These are phyloP conservation scores for Lumnitzera racemosa DNA, from an alignment of 345 rosid genomes.

Conservation along the genomic window DNA sequence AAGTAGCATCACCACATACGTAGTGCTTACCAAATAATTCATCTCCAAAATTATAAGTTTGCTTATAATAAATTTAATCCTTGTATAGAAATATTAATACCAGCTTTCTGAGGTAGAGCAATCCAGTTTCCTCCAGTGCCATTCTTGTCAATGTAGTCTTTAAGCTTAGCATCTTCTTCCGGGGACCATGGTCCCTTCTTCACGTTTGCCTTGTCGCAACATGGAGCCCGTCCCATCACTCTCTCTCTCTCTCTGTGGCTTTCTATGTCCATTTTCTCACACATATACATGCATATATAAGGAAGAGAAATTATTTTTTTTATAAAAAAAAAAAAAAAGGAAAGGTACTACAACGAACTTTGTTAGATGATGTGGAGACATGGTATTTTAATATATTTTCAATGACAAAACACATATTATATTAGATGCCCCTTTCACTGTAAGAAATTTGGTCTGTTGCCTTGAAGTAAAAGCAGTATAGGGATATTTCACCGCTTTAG, in stretches of 20 bases:
- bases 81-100: conserved; percentile 21
- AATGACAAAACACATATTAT: too few relatives aligned
- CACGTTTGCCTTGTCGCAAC: conserved; percentile 93
- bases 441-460: too few relatives aligned
- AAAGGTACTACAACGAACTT: too few relatives aligned
- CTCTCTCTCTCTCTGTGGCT: conserved; percentile 11
- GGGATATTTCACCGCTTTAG: too few relatives aligned
- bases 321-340: not conserved
- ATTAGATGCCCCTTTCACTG: too few relatives aligned
- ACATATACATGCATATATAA: not conserved
- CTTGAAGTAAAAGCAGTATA: too few relatives aligned
- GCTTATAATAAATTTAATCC: not conserved
- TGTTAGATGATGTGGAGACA: too few relatives aligned
- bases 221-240: conserved; percentile 94
- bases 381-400: too few relatives aligned
- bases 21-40: too few relatives aligned
- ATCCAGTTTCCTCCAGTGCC: conserved; percentile 98
- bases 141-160: conserved; percentile 64
- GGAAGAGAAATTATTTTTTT: not conserved
- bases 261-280: conserved; percentile 2
- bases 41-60: too few relatives aligned
- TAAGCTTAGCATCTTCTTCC: conserved; percentile 88
- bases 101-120: conserved; percentile 89
- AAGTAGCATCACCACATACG: too few relatives aligned
- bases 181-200: conserved; percentile 98